These are phyloP conservation scores for Lumnitzera littorea DNA, from an alignment of 345 rosid species.

Conservation along the genomic window DNA sequence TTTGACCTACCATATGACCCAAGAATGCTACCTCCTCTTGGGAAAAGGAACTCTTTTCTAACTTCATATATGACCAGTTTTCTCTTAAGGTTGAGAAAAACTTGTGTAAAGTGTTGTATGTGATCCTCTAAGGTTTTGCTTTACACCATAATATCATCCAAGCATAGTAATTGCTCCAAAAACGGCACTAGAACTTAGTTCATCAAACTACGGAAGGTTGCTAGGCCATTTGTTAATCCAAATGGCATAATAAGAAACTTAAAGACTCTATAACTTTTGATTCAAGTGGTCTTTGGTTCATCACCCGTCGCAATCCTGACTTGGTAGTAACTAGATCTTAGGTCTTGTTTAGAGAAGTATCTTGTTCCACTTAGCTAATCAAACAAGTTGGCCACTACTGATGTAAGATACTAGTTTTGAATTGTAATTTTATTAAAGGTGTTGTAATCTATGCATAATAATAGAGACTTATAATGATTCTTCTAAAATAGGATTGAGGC, in stretches of 20 bases:
- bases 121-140: neutral
- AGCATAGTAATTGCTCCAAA: neutral
- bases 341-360: constrained; percentile 4
- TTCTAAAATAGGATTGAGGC: neutral
- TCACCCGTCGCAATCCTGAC: constrained; percentile 1
- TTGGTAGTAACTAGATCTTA: constrained; percentile 9
- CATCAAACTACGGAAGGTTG: neutral
- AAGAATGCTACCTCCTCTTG: neutral
- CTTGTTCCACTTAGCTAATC: neutral
- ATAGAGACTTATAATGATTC: neutral
- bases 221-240: neutral
- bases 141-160: constrained; percentile 4
- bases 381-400: constrained; percentile 3
- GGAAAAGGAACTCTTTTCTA: neutral
- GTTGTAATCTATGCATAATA: neutral
- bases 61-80: neutral
- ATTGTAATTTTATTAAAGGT: constrained; percentile 10
- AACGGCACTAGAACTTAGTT: neutral
- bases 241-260: constrained; percentile 2
- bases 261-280: constrained; percentile 2
- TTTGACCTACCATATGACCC: neutral
- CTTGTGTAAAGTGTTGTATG: neutral
- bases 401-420: constrained; percentile 2
- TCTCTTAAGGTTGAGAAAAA: neutral
- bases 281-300: constrained; percentile 1